Base-by-base conservation (phyloP, 2,329 filamentous ascomycete species). In the Cadophora gregata region DNA sequence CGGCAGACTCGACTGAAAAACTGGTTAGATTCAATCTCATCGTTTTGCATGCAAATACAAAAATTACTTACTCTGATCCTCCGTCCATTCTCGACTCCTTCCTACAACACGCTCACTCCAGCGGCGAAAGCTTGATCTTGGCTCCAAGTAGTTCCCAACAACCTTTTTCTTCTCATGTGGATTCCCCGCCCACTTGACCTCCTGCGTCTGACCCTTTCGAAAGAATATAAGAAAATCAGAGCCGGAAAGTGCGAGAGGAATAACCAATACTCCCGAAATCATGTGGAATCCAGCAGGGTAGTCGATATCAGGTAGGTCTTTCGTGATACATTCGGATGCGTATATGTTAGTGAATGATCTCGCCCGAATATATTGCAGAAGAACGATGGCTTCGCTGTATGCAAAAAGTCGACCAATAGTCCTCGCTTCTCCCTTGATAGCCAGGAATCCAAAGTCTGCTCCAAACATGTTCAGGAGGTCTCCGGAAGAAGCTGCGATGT, bases 221-320 rank as follows among this genome's bases (percentile, higher is more conserved):
- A 72, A 72, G 59, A 73, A 72, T 0, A 72, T 69, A 2, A 73
- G 60, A 48, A 73, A 73, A 33, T 71, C 71, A n/a, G 64, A 50
- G 12, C 70, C 69, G 31, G 66, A 63, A 0, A 68, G 19, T 10
- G 67, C 63, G 12, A 73, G 53, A 1, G 71, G 71, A 45, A 73
- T 65, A 25, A 72, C 69, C 3, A 73, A 65, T 59, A 72, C 65
- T 12, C 71, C 71, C 14, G 69, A 60, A 9, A 73, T 64, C 5
- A 59, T 51, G 0, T 51, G 8, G 7, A 70, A 62, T 24, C 64
- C 63, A 10, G 58, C 56, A 1, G 38, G 24, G 50, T 67, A 67
- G 16, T 50, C 36, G 27, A 73, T 63, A 29, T 70, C 69, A 4
- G 69, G 53, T 36, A 61, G 72, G 50, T 73, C 69, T 38, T 64